phyloP scores from a whole-genome alignment of 768 basidiomycete genomes.

The Naematelia encephala region DNA sequence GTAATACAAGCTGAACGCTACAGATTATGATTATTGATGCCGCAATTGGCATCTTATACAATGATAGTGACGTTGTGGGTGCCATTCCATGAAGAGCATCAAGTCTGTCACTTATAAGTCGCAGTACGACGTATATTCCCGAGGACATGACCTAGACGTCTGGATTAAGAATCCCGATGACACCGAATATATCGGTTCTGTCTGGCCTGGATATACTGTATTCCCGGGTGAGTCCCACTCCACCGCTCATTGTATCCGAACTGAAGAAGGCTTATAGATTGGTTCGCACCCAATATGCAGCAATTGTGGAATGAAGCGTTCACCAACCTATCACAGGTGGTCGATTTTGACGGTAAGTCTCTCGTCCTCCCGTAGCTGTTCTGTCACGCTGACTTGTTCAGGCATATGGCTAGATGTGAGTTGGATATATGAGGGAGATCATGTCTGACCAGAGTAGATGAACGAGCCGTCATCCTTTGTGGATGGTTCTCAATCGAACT shows the following conservation, averaged over 20 bases:
- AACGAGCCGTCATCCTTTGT: constrained; percentile 68
- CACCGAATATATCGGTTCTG: constrained; percentile 67
- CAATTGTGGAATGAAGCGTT: constrained; percentile 64
- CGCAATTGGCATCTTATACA: constrained; percentile 32
- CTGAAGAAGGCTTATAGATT: too few relatives aligned
- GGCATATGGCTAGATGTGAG: constrained; percentile 59
- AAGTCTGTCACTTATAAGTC: neutral
- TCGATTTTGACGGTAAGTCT: constrained; percentile 58
- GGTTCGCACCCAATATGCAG: constrained; percentile 53
- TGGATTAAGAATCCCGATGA: constrained; percentile 75
- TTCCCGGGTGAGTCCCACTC: neutral
- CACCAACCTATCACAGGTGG: constrained; percentile 45
- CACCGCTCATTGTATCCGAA: too few relatives aligned
- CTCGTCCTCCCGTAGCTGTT: neutral
- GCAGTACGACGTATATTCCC: constrained; percentile 58
- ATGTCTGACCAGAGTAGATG: constrained; percentile 55
- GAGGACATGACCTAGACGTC: constrained; percentile 60
- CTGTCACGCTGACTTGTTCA: neutral
- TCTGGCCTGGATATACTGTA: constrained; percentile 37
- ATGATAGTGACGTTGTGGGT: constrained; percentile 32
- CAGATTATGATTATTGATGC: constrained; percentile 46
- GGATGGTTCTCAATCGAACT: constrained; percentile 52
- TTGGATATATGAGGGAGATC: neutral
- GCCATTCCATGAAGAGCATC: too few relatives aligned
- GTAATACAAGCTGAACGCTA: neutral